phyloP scores from a whole-genome alignment of 768 basidiomycete genomes.

The Nidularia pulvinata region DNA sequence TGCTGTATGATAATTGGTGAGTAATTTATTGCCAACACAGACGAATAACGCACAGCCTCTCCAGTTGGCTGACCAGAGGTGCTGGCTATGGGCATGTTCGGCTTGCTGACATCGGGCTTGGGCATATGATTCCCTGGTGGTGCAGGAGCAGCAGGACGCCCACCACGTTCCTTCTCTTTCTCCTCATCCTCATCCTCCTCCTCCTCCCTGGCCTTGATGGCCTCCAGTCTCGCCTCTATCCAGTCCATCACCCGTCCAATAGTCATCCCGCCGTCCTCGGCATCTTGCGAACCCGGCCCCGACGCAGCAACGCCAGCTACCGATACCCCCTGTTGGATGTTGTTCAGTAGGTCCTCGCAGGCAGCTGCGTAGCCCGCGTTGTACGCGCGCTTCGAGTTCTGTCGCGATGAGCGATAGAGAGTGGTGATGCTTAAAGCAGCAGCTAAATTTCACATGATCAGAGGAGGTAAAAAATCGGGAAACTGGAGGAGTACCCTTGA shows the following conservation, averaged over 20 bases:
- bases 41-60: conserved; percentile 24
- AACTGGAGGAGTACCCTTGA: conserved; percentile 54
- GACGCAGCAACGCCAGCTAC: conserved; percentile 43
- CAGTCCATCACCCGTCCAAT: conserved; percentile 85
- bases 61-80: conserved; percentile 11
- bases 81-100: not conserved
- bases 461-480: not conserved
- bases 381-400: conserved; percentile 79
- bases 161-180: conserved; percentile 43
- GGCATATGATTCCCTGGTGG: not conserved
- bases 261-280: conserved; percentile 61
- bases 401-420: conserved; percentile 76
- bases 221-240: conserved; percentile 81
- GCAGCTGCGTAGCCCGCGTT: conserved; percentile 80
- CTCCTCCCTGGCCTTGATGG: conserved; percentile 71
- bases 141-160: conserved; percentile 9
- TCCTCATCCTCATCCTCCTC: conserved; percentile 86
- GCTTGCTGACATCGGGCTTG: conserved; percentile 3
- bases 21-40: not conserved
- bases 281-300: conserved; percentile 34
- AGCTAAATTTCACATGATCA: conserved; percentile 37
- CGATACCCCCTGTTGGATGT: conserved; percentile 85
- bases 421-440: conserved; percentile 86
- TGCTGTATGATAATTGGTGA: conserved; percentile 7
- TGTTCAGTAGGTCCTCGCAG: conserved; percentile 77